Evolutionary conservation across 768 basidiomycete species (phyloP), one percentile per base, ranked within the genome.

Genomic region (Galerina sulciceps): DNA sequence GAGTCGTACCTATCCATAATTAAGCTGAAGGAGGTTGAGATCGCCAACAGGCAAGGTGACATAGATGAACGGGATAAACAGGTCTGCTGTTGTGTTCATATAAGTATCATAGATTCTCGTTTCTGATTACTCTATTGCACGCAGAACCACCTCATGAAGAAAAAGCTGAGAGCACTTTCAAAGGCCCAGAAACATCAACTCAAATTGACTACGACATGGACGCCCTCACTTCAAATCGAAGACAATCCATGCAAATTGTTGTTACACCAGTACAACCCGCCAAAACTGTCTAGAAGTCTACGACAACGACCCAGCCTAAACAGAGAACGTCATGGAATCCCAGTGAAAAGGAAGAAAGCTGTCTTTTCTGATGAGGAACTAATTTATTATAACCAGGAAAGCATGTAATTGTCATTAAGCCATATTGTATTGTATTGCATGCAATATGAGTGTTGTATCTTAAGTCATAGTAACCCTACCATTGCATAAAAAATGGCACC

Each of bases 401-500:
- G 26, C 26, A 31, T 31, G 2, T 31, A 31, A 31, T 31, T 5
- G 26, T 31, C 26, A 31, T 3, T 31, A 2, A 31, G 26, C 26
- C 26, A 31, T 31, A 31, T 31, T 31, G 26, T 31, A 31, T 5
- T 26, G 26, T 26, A 26, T 6, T 26, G 26, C 26, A 6, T n/a
- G n/a, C n/a, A n/a, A n/a, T n/a, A n/a, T n/a, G n/a, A 31, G 26
- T 8, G 8, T n/a, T 34, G 46, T 47, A 22, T 6, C 17, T 22
- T 13, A 47, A 56, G 22, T 61, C 44, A 63, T 26, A 57, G 20
- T n/a, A 66, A 45, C 17, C 64, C 67, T 31, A 81, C 67, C 76
- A 79, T 77, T 5, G 76, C 71, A n/a, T 73, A 62, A 18, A 74
- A 49, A 10, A 78, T 62, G 9, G 62, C 64, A 31, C 69, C 65